These are phyloP conservation scores for Pneumocystis canis DNA, from an alignment of 1,139 yeast species.

Conservation along the genomic window DNA sequence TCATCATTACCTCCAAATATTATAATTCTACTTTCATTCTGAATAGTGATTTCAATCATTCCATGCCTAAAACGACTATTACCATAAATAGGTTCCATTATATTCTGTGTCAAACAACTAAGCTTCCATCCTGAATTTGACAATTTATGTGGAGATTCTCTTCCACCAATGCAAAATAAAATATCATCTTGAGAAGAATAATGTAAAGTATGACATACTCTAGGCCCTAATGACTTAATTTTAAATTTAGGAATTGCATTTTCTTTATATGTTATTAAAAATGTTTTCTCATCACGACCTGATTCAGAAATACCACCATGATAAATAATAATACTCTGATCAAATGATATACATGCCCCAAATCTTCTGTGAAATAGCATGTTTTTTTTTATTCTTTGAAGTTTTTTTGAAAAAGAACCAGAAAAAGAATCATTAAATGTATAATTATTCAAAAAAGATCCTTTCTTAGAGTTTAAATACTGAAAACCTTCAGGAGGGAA, in stretches of 20 bases:
- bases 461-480: not conserved
- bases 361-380: slow-evolving; percentile 11
- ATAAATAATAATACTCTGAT: slow-evolving; percentile 24
- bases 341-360: slow-evolving; percentile 15
- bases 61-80: not conserved
- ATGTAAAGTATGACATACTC: slow-evolving; percentile 50
- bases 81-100: not conserved
- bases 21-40: not conserved
- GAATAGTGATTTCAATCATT: not conserved
- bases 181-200: slow-evolving; percentile 20
- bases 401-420: not conserved
- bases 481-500: slow-evolving; percentile 3
- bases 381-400: not conserved
- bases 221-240: slow-evolving; percentile 21
- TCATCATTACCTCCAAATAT: not conserved
- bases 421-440: not conserved
- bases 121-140: slow-evolving; percentile 31
- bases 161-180: slow-evolving; percentile 48
- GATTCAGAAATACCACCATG: slow-evolving; percentile 46
- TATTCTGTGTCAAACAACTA: not conserved
- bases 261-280: slow-evolving; percentile 9
- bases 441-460: not conserved
- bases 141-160: slow-evolving; percentile 43
- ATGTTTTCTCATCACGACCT: slow-evolving; percentile 7
- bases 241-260: slow-evolving; percentile 6